Base-by-base conservation (phyloP, 257 asterid genomes). In the Solanum rostratum region DNA sequence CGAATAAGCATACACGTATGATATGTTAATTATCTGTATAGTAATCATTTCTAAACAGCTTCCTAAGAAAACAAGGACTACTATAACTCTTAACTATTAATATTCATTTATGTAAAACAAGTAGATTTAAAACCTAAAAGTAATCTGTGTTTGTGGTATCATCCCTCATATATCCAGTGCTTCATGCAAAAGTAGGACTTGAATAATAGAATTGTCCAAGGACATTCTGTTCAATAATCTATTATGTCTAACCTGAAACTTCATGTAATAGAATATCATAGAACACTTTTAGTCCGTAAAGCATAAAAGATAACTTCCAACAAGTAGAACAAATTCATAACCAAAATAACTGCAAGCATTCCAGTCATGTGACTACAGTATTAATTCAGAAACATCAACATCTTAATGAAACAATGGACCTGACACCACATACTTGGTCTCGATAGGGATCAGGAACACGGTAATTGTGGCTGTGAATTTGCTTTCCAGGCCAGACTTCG, bases 391-490 rank as follows among this genome's bases (percentile, higher is more conserved):
- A 43, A 55, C 41, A 55, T 85, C 62, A 83, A 49, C 78, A 60
- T 30, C 10, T 1, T 14, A 68, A 85, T 70, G 83, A 87, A 83
- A 59, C 13, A 86, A 60, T 86, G 86, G 84, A 91, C 91, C 85
- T 78, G 91, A 52, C 20, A 88, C 97, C 20, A 88, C 97, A 86
- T 93, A 96, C 99, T 89, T 94, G 97, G 90, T 92, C 90, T 80
- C 82, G 90, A 85, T 90, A 94, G 68, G 92, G 94, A 59, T 93
- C 99, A 37, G 99, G 98, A 66, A 88, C 91, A 4, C 99, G 99
- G 88, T 96, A 96, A 87, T 94, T 96, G 91, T 96, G 99, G 86
- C 99, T 94, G 81, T 96, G 99, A 82, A 94, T 93, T 92, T 96
- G 99, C 89, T 91, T 92, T 80, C 98, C 98, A 0, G 98, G 97